phyloP scores from a whole-genome alignment of 2,329 filamentous ascomycete species.

The Capronia americana region DNA sequence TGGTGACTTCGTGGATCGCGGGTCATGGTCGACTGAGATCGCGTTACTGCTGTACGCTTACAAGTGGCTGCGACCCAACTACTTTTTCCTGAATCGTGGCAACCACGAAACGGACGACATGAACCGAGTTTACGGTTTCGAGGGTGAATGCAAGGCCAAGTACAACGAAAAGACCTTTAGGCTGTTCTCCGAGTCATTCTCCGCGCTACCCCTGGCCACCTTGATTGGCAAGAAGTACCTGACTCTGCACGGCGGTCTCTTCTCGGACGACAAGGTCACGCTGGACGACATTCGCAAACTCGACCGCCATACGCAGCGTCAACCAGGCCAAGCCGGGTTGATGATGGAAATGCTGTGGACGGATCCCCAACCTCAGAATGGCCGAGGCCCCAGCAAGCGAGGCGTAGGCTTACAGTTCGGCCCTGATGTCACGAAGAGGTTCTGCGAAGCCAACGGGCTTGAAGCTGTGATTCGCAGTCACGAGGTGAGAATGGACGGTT shows the following conservation, averaged over 20 bases:
- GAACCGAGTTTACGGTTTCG: constrained; percentile 98
- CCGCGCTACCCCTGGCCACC: constrained; percentile 87
- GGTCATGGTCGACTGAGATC: constrained; percentile 98
- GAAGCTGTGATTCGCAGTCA: constrained; percentile 96
- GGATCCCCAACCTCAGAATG: constrained; percentile 84
- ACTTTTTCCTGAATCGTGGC: constrained; percentile 94
- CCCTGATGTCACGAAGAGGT: constrained; percentile 91
- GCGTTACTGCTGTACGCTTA: constrained; percentile 91
- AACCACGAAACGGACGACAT: constrained; percentile 99
- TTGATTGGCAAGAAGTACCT: constrained; percentile 69
- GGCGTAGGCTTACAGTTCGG: constrained; percentile 97
- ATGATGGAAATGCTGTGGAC: constrained; percentile 99
- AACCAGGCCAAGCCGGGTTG: constrained; percentile 88
- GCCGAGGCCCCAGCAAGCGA: constrained; percentile 92
- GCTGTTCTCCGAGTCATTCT: constrained; percentile 97
- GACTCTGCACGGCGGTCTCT: constrained; percentile 41
- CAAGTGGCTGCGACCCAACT: constrained; percentile 89
- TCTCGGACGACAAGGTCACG: constrained; percentile 73
- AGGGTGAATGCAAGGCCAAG: constrained; percentile 97
- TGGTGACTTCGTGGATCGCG: constrained; percentile 96
- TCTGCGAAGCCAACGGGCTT: constrained; percentile 94
- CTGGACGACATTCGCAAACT: constrained; percentile 94
- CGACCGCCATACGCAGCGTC: constrained; percentile 85
- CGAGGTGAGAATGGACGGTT: constrained; percentile 99
- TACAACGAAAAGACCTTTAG: constrained; percentile 97